Evolutionary conservation across 176 grass and related monocot genomes (phyloP), one percentile per base, ranked within the genome.

Genomic region (Dactylis glomerata): DNA sequence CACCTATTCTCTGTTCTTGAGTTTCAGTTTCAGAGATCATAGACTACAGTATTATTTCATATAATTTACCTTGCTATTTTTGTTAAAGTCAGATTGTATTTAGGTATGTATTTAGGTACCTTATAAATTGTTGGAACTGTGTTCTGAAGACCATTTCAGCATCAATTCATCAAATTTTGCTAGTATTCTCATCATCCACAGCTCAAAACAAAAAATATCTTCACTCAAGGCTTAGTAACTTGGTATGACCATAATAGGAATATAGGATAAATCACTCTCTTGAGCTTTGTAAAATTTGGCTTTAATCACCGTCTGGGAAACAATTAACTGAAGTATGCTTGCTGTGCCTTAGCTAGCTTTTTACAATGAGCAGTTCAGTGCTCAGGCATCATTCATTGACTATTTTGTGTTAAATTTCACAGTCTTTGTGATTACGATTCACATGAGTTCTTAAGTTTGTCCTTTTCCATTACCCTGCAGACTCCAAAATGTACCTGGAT

Each of bases 401-500:
- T 44, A 63, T 64, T 32, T 61, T 64, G 5, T 64, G 61, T 64
- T 64, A 12, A 15, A 28, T 41, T 79, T 80, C 24, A 51, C 40
- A 19, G n/a, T n/a, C 31, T 55, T 22, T 8, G 6, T 19, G 5
- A 78, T 40, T 47, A 64, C 57, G n/a, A n/a, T n/a, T n/a, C n/a
- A n/a, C n/a, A n/a, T n/a, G n/a, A 51, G 61, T 62, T 85, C 51
- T 44, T 63, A 78, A 75, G 32, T 75, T 89, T 69, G 23, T 5
- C 57, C 13, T 16, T 78, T 62, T 78, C 45, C 22, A 44, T 45
- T 50, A 14, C 41, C 30, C 45, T 90, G 2, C 70, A 98, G 96
- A 87, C 89, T 97, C 24, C 86, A 91, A 89, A 90, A 97, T 86
- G 44, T 92, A 33, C 92, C 90, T 90, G 92, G 95, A 84, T 97